Percentiles rank a stretch among this genome's conserved stretches.
phyloP scores from a whole-genome alignment of 176 grass and related monocot species.

The Raddia guianensis region DNA sequence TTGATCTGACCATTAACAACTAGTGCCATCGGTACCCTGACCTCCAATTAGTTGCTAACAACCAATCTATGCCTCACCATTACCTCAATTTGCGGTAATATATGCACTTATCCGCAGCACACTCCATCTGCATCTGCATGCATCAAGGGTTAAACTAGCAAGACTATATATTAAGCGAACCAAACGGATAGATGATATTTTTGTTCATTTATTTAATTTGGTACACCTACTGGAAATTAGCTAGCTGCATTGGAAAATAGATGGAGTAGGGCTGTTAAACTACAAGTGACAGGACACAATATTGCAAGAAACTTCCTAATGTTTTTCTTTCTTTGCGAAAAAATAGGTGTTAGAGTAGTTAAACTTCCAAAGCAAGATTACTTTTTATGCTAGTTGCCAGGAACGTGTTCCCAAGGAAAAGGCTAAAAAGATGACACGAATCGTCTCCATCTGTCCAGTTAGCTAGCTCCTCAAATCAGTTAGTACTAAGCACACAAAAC shows the following conservation, averaged over 20 bases:
- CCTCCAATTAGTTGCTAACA: slow-evolving; percentile 18
- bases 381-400: slow-evolving; percentile 3
- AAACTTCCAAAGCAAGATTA: slow-evolving; percentile 12
- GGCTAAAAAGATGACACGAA: neutral
- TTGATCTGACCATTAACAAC: slow-evolving; percentile 50
- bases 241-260: neutral
- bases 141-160: neutral
- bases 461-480: slow-evolving; percentile 26
- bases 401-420: slow-evolving; percentile 16
- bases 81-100: slow-evolving; percentile 31
- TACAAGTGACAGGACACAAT: neutral
- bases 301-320: neutral
- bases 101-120: neutral
- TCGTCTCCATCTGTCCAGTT: slow-evolving; percentile 26
- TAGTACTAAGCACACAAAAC: slow-evolving; percentile 11
- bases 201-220: slow-evolving; percentile 9
- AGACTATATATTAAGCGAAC: neutral
- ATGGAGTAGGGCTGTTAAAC: neutral
- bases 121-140: slow-evolving; percentile 2
- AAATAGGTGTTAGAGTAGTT: slow-evolving; percentile 8
- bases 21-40: neutral
- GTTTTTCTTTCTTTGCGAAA: neutral
- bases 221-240: neutral
- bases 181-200: neutral
- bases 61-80: slow-evolving; percentile 24